A percentile compares a stretch with the other conserved stretches of the same genome.
phyloP scores from a whole-genome alignment of 805 yeast species.

The Clavispora asparagi region DNA sequence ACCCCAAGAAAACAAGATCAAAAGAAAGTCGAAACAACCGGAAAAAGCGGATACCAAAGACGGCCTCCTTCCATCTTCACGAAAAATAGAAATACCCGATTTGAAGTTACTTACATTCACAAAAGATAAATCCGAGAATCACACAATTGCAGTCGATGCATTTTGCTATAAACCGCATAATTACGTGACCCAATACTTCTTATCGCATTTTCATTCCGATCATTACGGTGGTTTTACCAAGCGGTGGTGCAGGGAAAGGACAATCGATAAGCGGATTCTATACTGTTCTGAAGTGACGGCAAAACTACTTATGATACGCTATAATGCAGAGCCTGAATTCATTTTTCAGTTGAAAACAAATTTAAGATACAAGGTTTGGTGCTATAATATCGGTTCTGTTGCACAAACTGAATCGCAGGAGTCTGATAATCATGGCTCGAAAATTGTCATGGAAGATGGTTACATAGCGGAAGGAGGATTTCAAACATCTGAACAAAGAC shows the following conservation, averaged over 20 bases:
- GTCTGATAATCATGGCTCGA: not conserved
- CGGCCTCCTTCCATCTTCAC: constrained; percentile 8
- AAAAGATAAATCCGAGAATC: constrained; percentile 10
- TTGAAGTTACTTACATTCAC: constrained; percentile 49
- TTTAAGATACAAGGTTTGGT: constrained; percentile 29
- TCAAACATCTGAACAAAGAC: constrained; percentile 8
- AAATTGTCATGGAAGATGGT: not conserved
- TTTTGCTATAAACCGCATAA: constrained; percentile 47
- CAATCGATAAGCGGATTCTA: constrained; percentile 50
- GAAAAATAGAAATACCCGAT: constrained; percentile 42
- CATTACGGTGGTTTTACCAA: constrained; percentile 86
- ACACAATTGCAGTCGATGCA: constrained; percentile 60
- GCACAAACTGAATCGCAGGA: not conserved
- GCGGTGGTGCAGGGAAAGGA: constrained; percentile 55
- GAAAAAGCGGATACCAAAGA: constrained; percentile 13
- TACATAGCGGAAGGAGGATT: constrained; percentile 15
- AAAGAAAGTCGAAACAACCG: constrained; percentile 2
- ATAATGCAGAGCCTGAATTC: constrained; percentile 50
- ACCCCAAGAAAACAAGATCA: not conserved
- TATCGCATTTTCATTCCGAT: constrained; percentile 89
- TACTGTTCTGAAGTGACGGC: constrained; percentile 73
- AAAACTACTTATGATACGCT: constrained; percentile 46
- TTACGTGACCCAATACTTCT: constrained; percentile 47
- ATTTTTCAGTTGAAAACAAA: constrained; percentile 37
- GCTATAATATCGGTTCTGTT: constrained; percentile 1